Base-by-base conservation (phyloP, 2,329 filamentous ascomycete species). In the Colletotrichum lentis region DNA sequence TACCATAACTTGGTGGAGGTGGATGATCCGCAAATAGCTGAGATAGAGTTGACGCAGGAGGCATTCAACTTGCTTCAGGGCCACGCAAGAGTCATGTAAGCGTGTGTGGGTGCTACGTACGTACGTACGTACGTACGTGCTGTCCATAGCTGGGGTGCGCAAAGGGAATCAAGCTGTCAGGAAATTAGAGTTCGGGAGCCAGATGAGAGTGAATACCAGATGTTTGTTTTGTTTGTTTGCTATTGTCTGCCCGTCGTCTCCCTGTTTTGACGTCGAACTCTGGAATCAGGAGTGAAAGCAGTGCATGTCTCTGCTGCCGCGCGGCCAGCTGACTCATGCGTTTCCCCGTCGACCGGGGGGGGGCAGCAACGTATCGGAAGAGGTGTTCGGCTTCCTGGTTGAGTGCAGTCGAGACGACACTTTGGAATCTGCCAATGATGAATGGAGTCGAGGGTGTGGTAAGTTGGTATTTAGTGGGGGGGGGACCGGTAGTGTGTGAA, bases 1-100 rank as follows among this genome's bases (percentile, higher is more conserved):
- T 67, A 53, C 49, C 44, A 68, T 44, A 47, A 68, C 65, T 65
- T 68, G 27, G 55, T 68, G 62, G 49, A 59, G 49, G 50, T 24
- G 37, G 53, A 22, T 2, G 54, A 24, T n/a, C 24, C 41, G n/a
- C 37, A 24, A 35, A 24, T 55, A 14, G 62, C 43, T 5, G 55
- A 61, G 14, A 56, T 66, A 11, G 49, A 61, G 50, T 56, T 69
- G 62, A 54, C 66, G 44, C 49, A 50, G 56, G 62, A 64, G 27
- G 56, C 56, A 20, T 39, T 27, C 24, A 12, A 50, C 5, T 43
- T 20, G 39, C 50, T 66, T 35, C 44, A 41, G 43, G 41, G 16
- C n/a, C 50, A 47, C 39, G 56, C 43, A 37, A 16, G 20, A 41
- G 18, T 7, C 7, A 41, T 47, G n/a, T 22, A 47, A 20, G 27